Conservation (phyloP, 371 early-diverging fungal species). For the Apophysomyces variabilis region DNA sequence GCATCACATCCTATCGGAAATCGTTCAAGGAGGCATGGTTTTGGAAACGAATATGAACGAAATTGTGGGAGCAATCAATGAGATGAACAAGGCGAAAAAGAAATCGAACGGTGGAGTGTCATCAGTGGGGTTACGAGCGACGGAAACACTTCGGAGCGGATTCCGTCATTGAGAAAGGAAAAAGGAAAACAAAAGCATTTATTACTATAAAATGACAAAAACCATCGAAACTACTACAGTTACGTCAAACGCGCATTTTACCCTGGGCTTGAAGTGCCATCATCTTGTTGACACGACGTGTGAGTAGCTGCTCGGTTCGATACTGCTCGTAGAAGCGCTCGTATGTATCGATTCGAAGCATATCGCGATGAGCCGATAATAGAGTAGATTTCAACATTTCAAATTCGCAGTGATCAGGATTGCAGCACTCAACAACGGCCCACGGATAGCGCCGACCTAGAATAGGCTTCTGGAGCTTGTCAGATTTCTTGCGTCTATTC, state of each 20-base stretch:
- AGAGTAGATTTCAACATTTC: constrained; percentile 53
- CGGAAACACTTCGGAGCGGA: constrained; percentile 45
- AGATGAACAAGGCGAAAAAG: constrained; percentile 54
- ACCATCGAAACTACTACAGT: not conserved
- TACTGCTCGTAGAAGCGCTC: constrained; percentile 89
- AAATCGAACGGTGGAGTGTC: constrained; percentile 37
- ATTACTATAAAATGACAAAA: constrained; percentile 4
- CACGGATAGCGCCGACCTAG: constrained; percentile 95
- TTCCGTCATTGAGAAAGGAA: constrained; percentile 39
- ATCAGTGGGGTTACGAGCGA: constrained; percentile 49
- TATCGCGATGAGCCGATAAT: constrained; percentile 72
- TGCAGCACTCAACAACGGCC: constrained; percentile 90
- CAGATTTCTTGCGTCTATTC: not conserved
- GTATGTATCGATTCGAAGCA: constrained; percentile 84
- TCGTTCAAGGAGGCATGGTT: constrained; percentile 81
- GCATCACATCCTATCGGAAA: constrained; percentile 78
- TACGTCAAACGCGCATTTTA: constrained; percentile 7
- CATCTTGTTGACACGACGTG: constrained; percentile 33
- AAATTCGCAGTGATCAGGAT: constrained; percentile 88
- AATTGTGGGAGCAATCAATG: constrained; percentile 66
- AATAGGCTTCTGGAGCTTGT: constrained; percentile 10
- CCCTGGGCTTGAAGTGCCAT: constrained; percentile 17
- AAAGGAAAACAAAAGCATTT: not conserved
- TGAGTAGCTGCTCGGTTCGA: constrained; percentile 78
- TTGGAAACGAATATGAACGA: constrained; percentile 70